Conservation (phyloP, 345 rosid genomes). For the Tarenaya hassleriana region DNA sequence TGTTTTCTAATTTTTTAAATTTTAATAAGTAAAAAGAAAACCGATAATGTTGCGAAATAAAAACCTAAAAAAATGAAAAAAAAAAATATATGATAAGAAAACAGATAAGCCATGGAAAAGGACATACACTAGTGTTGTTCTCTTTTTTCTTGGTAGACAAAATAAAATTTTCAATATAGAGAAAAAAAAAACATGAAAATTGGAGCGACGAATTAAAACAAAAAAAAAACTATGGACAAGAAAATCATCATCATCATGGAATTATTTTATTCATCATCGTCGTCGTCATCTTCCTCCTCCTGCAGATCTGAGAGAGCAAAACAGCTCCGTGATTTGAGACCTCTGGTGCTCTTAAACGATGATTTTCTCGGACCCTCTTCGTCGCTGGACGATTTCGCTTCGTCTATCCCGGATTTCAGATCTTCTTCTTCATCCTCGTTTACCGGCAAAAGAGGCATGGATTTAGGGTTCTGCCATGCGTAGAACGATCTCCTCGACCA, state of each 20-base stretch:
- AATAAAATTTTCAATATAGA: constrained; percentile 5
- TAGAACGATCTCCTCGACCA: constrained; percentile 46
- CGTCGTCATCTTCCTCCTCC: constrained; percentile 40
- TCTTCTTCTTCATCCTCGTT: constrained; percentile 36
- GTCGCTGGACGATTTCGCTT: constrained; percentile 25
- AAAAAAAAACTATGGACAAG: constrained; percentile 25
- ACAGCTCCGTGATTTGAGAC: constrained; percentile 50
- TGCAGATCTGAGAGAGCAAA: constrained; percentile 65
- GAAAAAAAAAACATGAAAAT: constrained; percentile 23
- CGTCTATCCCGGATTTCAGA: constrained; percentile 21
- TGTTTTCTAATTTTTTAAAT: too few species aligned
- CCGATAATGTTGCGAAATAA: too few species aligned
- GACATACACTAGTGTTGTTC: constrained; percentile 20
- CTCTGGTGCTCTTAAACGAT: constrained; percentile 28
- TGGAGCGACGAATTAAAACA: constrained; percentile 16
- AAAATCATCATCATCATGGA: constrained; percentile 19
- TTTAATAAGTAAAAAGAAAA: too few species aligned
- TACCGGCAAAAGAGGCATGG: constrained; percentile 72
- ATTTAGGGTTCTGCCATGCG: constrained; percentile 57
- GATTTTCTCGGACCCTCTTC: constrained; percentile 18
- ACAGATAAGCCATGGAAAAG: constrained; percentile 24
- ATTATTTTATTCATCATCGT: too few species aligned
- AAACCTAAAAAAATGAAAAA: too few species aligned
- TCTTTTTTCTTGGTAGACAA: constrained; percentile 18
- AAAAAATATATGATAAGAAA: constrained; percentile 11